Percentiles rank a stretch among this genome's conserved stretches.
These are phyloP conservation scores for Talaromyces borbonicus DNA, from an alignment of 495 filamentous ascomycete species.

Conservation along the genomic window DNA sequence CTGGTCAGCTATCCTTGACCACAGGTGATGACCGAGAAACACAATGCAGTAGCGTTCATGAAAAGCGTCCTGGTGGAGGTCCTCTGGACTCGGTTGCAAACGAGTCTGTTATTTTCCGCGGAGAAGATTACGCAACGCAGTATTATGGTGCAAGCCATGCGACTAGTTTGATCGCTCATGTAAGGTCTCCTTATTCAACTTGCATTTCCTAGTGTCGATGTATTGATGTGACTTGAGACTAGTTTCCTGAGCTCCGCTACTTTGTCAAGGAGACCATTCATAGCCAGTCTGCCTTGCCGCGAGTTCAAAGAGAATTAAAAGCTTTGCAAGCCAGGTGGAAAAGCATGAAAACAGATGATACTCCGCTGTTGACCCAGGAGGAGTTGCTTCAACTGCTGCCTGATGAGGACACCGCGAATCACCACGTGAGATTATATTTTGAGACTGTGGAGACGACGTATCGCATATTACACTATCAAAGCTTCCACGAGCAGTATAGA, in stretches of 20 bases:
- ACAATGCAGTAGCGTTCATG: conserved; percentile 5
- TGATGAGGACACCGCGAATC: conserved; percentile 37
- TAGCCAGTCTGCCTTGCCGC: conserved; percentile 22
- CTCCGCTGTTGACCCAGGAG: conserved; percentile 11
- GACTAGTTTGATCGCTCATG: conserved; percentile 34
- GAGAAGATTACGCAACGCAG: conserved; percentile 36
- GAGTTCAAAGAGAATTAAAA: conserved; percentile 33
- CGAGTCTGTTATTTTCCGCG: conserved; percentile 32
- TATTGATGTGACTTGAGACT: conserved; percentile 12
- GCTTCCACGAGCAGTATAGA: conserved; percentile 41
- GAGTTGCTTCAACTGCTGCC: conserved; percentile 29
- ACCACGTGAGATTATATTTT: conserved; percentile 45
- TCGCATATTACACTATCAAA: conserved; percentile 49
- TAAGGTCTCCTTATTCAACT: conserved; percentile 20
- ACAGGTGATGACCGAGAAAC: conserved; percentile 10
- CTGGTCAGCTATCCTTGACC: conserved; percentile 8
- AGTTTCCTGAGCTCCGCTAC: conserved; percentile 37
- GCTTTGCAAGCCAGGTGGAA: conserved; percentile 25
- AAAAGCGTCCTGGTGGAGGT: not conserved
- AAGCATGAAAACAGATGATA: conserved; percentile 8
- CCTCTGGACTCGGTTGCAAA: conserved; percentile 14
- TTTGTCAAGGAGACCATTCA: conserved; percentile 34
- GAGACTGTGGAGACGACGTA: conserved; percentile 45
- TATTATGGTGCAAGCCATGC: conserved; percentile 41
- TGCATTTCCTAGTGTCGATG: not conserved